Base-by-base conservation (phyloP, 257 asterid genomes). In the Lantana camara region DNA sequence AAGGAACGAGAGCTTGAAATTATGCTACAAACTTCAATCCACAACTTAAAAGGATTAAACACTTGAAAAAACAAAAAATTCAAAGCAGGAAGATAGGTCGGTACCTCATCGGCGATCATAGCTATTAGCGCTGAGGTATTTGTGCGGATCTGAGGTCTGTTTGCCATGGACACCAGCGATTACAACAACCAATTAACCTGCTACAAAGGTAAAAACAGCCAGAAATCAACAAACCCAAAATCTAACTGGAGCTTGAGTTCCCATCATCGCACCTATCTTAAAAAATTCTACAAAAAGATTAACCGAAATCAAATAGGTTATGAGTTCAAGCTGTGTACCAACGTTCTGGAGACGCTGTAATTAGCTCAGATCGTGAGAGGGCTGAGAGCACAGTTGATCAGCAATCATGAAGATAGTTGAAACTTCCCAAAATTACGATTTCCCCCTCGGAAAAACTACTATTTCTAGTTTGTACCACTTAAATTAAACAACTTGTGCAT, bases 71-170 rank as follows among this genome's bases (percentile, higher is more conserved):
- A 6, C 8, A 45, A 60, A 49, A 4, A 27, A 27, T 2, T 2
- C 2, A 27, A 27, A 27, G 32, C 2, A 27, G 32, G 22, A 4
- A 13, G 7, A n/a, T 12, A 63, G 66, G 19, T 45, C 0, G 66
- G 35, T 71, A 91, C 98, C 98, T 91, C 98, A 67, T 91, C 98
- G 30, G 90, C 98, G 50, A 91, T 91, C 98, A 91, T 91, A 19
- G 96, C 92, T 67, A 91, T 85, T 67, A 91, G 90, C 30, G 98
- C 96, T 8, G 98, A 91, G 76, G 60, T 89, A 66, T 50, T 89
- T 4, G 96, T 76, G 60, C 85, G 95, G 80, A 91, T 79, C 76
- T 85, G 95, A 71, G 90, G 71, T 69, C 80, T 82, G 73, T 87
- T 87, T 16, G 98, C 98, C 98, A 91, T 89, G 75, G 77, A 69